Percentiles rank a stretch among this genome's conserved stretches.
phyloP scores from a whole-genome alignment of 1,284 basidiomycete species.

The Cystobasidium slooffiae region DNA sequence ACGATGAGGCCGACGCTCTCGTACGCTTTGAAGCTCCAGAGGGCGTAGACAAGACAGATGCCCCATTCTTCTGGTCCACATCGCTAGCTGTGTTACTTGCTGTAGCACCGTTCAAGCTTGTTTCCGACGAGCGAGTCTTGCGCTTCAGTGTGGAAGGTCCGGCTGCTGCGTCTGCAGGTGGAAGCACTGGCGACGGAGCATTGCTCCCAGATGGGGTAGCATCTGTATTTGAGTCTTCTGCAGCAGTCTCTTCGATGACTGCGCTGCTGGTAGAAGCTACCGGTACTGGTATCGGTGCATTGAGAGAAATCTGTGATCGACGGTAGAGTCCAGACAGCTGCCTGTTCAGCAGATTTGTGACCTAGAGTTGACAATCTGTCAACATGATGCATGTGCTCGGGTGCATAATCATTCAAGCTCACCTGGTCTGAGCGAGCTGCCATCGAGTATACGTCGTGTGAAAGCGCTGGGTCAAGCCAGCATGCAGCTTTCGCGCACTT shows the following conservation, averaged over 20 bases:
- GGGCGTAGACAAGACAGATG: constrained; percentile 16
- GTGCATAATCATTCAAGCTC: background rate
- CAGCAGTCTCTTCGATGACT: background rate
- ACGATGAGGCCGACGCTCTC: constrained; percentile 8
- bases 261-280: constrained; percentile 38
- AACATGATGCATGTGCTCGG: background rate
- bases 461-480: constrained; percentile 1
- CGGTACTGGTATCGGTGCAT: constrained; percentile 45
- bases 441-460: constrained; percentile 2
- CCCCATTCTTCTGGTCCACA: constrained; percentile 10
- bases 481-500: background rate
- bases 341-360: constrained; percentile 48
- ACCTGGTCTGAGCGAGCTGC: constrained; percentile 40
- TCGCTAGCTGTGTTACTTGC: constrained; percentile 2
- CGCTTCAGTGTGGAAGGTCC: constrained; percentile 22
- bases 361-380: background rate
- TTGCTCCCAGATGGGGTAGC: background rate
- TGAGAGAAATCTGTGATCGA: constrained; percentile 49
- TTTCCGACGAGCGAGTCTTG: constrained; percentile 32
- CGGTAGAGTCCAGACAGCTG: constrained; percentile 50
- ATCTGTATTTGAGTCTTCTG: constrained; percentile 13
- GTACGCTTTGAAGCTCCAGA: constrained; percentile 17
- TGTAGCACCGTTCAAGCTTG: constrained; percentile 2
- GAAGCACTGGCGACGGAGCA: constrained; percentile 7
- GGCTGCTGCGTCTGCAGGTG: constrained; percentile 10